These are phyloP conservation scores for Rhodosporidiobolus odoratus DNA, from an alignment of 768 basidiomycete species.

Conservation along the genomic window DNA sequence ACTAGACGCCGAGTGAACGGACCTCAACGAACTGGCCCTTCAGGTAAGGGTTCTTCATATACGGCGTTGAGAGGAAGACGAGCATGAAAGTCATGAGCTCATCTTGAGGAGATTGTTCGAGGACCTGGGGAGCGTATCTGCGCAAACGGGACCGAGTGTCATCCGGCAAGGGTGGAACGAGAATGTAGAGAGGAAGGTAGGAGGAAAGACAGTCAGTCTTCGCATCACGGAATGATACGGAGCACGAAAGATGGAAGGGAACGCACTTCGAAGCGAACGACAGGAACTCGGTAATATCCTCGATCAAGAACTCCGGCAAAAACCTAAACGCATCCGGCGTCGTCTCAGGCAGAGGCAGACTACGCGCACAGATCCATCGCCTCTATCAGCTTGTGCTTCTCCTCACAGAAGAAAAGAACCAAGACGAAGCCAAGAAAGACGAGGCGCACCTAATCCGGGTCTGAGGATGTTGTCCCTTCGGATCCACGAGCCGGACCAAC, in stretches of 20 bases:
- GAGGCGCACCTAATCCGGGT: constrained; percentile 60
- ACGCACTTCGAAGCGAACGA: constrained; percentile 74
- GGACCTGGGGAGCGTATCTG: constrained; percentile 60
- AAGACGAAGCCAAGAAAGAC: neutral
- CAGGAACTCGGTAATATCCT: constrained; percentile 86
- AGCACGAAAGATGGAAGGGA: neutral
- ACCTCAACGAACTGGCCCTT: constrained; percentile 95
- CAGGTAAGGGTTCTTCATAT: constrained; percentile 97
- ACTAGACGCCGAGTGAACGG: constrained; percentile 38
- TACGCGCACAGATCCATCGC: constrained; percentile 44
- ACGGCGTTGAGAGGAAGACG: constrained; percentile 92
- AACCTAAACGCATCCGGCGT: constrained; percentile 78
- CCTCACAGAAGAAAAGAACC: neutral
- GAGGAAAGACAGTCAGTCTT: neutral
- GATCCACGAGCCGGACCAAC: constrained; percentile 86
- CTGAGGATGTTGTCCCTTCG: constrained; percentile 67
- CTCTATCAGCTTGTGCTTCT: constrained; percentile 9
- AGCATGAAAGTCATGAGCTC: constrained; percentile 80
- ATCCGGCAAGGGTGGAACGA: too few relatives aligned
- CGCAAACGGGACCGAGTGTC: neutral
- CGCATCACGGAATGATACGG: neutral
- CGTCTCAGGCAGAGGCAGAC: constrained; percentile 76
- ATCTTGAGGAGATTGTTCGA: constrained; percentile 76
- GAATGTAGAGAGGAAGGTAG: too few relatives aligned
- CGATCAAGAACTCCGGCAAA: constrained; percentile 87